Evolutionary conservation across 2,329 filamentous ascomycete species (phyloP), one percentile per base, ranked within the genome.

Genomic region (Alternaria alternata): DNA sequence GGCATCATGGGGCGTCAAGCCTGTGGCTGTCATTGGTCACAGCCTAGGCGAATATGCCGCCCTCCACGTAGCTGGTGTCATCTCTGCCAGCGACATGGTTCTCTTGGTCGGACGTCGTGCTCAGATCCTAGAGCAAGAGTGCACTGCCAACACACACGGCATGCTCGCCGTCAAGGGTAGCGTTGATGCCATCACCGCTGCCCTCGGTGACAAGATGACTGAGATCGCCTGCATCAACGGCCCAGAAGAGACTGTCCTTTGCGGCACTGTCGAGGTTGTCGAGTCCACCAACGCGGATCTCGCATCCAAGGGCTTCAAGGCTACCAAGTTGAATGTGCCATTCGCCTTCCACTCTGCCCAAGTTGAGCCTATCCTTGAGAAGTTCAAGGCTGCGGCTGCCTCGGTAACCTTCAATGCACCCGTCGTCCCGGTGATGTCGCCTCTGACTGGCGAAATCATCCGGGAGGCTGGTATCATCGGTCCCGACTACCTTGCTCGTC

Each of bases 41-140:
- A 91, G 88, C 67, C 80, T 93, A 28, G 90, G 90, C 54, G 90
- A 93, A 75, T 92, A 92, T 69, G 89, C 90, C 38, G 90, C 90
- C 41, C 85, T 93, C 11, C 85, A 91, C 69, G 84, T 88, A 41
- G 88, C 90, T 54, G 90, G 89, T 51, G 89, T 92, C 16, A 81
- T 92, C 30, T 91, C 89, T 18, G 88, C 86, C 20, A 87, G 86
- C 67, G 90, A 93, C 73, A 87, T 90, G 71, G 86, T 94, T 56
- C 89, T 88, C 65, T 82, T 94, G 1, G 89, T 93, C 20, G 91
- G 91, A 39, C 81, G 82, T 54, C 86, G 91, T 64, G 90, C 91
- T 16, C 81, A 86, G 71, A 81, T 92, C 16, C 81, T 93, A 3
- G 84, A 88, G 44, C 81, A 87, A 54, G 85, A 86, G 65, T 93